Percentiles rank a stretch among this genome's conserved stretches.
Conservation (phyloP, 73 alveolate genomes). For the Tetrahymena thermophila region DNA sequence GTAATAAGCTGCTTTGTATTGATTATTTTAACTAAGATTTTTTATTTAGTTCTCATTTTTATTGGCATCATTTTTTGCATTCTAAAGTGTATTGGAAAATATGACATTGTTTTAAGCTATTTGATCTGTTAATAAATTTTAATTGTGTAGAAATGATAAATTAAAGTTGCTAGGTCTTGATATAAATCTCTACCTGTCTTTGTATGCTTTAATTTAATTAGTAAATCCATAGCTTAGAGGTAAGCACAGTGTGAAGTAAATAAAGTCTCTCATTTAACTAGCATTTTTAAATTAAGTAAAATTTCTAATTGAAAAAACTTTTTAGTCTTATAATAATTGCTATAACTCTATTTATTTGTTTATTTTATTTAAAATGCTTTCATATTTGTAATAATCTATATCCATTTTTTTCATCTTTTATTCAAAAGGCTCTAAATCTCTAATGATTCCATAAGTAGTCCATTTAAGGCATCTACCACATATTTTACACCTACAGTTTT, state of each 20-base stretch:
- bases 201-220: background rate
- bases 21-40: too few relatives aligned
- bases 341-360: background rate
- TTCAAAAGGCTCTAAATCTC: background rate
- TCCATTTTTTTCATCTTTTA: background rate
- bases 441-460: background rate
- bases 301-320: background rate
- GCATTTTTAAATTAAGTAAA: background rate
- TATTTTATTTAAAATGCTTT: background rate
- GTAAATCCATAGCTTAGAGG: background rate
- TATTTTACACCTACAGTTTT: background rate
- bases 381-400: background rate
- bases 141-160: background rate
- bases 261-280: background rate
- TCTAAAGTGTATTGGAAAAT: background rate
- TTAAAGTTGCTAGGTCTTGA: background rate
- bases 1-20: background rate
- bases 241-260: background rate
- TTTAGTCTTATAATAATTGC: background rate
- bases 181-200: background rate
- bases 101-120: background rate
- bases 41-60: background rate
- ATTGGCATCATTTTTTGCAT: background rate
- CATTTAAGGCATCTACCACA: background rate
- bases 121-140: background rate